Conservation (phyloP, 2,329 filamentous ascomycete species). For the Didymosphaeria variabile region DNA sequence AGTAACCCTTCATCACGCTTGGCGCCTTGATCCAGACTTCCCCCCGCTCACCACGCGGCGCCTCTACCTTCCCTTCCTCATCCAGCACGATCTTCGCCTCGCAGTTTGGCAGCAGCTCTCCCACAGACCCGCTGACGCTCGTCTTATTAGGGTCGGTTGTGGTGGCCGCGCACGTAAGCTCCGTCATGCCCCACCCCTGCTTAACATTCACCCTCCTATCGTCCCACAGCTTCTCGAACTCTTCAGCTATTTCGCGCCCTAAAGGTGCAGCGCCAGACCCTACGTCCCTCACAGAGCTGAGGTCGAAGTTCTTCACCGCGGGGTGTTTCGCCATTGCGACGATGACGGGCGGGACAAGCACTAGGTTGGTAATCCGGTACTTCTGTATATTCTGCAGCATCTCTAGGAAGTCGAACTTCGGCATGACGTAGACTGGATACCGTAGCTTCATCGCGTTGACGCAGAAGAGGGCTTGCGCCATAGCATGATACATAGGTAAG, state of each 20-base stretch:
- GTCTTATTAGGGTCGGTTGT: conserved; percentile 67
- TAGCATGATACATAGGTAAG: conserved; percentile 67
- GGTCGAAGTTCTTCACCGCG: conserved; percentile 69
- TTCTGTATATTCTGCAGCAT: conserved; percentile 74
- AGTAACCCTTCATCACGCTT: conserved; percentile 80
- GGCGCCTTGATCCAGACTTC: conserved; percentile 79
- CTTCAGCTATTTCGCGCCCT: conserved; percentile 53
- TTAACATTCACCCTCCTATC: conserved; percentile 61
- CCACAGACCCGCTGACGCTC: conserved; percentile 62
- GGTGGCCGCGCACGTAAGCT: conserved; percentile 75
- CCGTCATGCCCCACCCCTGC: conserved; percentile 92
- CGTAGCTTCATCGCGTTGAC: conserved; percentile 64
- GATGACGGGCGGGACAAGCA: conserved; percentile 78
- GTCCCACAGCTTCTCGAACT: conserved; percentile 67
- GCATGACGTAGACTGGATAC: conserved; percentile 81
- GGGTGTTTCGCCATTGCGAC: conserved; percentile 78
- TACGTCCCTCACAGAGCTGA: conserved; percentile 70
- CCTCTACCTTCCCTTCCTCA: conserved; percentile 62
- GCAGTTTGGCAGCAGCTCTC: conserved; percentile 74
- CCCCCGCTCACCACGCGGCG: conserved; percentile 63
- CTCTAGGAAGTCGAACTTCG: conserved; percentile 76
- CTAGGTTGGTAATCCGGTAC: conserved; percentile 73
- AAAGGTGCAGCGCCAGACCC: conserved; percentile 74
- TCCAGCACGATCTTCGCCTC: conserved; percentile 71
- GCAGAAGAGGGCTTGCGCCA: conserved; percentile 73